These are phyloP conservation scores for Pseudogymnoascus sp. DNA, from an alignment of 2,329 filamentous ascomycete genomes.

Conservation along the genomic window DNA sequence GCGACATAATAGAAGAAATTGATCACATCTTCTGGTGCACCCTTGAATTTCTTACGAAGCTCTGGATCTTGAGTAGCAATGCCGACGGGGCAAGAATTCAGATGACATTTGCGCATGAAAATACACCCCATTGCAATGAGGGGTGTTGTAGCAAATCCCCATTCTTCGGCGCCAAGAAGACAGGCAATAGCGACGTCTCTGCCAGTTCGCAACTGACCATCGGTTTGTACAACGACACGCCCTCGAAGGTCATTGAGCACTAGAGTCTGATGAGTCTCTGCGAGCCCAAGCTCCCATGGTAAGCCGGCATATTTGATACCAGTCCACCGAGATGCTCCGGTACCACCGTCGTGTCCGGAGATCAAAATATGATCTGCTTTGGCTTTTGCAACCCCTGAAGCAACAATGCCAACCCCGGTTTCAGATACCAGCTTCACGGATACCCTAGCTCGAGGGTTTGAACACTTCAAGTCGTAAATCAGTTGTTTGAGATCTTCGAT, in stretches of 20 bases:
- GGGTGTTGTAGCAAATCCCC: slow-evolving; percentile 90
- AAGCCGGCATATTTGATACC: slow-evolving; percentile 98
- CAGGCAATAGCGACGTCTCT: slow-evolving; percentile 92
- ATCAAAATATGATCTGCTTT: slow-evolving; percentile 96
- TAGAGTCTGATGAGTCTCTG: slow-evolving; percentile 92
- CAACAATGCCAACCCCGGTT: slow-evolving; percentile 94
- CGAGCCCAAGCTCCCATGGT: slow-evolving; percentile 92
- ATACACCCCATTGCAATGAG: slow-evolving; percentile 96
- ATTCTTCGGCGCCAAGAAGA: slow-evolving; percentile 94
- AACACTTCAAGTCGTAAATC: slow-evolving; percentile 96
- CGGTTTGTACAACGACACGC: slow-evolving; percentile 91
- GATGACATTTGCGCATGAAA: slow-evolving; percentile 73
- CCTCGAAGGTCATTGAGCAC: slow-evolving; percentile 93
- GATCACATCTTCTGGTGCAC: slow-evolving; percentile 91
- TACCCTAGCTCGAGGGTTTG: slow-evolving; percentile 81
- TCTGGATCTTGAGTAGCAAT: slow-evolving; percentile 96
- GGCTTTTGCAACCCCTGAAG: slow-evolving; percentile 93
- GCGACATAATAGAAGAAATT: slow-evolving; percentile 99
- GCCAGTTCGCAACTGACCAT: slow-evolving; percentile 87
- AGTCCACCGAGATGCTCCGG: slow-evolving; percentile 93
- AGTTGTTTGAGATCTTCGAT: slow-evolving; percentile 97
- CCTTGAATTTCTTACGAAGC: slow-evolving; percentile 84
- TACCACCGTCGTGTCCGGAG: slow-evolving; percentile 93
- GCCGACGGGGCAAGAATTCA: slow-evolving; percentile 80
- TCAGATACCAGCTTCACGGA: slow-evolving; percentile 98